Percentiles rank a stretch among this genome's conserved stretches.
These are phyloP conservation scores for Cynara cardunculus DNA, from an alignment of 129 eudicot species.

Conservation along the genomic window DNA sequence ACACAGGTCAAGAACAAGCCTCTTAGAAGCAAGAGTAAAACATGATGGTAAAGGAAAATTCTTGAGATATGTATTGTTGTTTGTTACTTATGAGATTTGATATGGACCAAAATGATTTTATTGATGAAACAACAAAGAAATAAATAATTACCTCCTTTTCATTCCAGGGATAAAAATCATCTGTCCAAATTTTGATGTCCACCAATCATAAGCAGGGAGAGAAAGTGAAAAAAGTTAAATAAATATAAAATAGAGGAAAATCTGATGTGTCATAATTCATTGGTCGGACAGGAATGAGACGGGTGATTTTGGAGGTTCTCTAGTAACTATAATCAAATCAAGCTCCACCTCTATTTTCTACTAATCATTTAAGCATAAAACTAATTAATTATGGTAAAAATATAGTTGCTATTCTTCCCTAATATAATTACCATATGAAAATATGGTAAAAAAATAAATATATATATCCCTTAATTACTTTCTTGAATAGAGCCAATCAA, in stretches of 20 bases:
- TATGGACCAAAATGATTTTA: not conserved
- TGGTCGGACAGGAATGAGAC: too few species aligned
- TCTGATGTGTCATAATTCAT: too few species aligned
- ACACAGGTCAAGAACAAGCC: not conserved
- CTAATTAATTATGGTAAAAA: not conserved
- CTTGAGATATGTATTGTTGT: not conserved
- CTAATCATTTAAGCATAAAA: not conserved
- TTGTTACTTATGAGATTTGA: not conserved
- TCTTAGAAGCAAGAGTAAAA: not conserved
- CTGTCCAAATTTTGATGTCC: too few species aligned
- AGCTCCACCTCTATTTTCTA: not conserved
- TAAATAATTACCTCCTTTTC: not conserved
- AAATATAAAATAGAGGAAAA: too few species aligned
- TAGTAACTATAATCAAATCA: not conserved
- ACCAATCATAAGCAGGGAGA: too few species aligned
- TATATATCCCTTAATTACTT: not conserved
- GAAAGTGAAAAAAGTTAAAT: too few species aligned
- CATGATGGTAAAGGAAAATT: not conserved
- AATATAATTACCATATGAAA: not conserved
- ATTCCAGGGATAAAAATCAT: not conserved
- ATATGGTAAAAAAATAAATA: not conserved
- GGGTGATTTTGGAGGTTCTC: too few species aligned
- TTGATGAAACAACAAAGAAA: not conserved
- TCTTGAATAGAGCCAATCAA: not conserved
- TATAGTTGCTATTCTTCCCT: not conserved